Conservation (phyloP, 2,329 filamentous ascomycete genomes). For the Pseudogymnoascus sp. region DNA sequence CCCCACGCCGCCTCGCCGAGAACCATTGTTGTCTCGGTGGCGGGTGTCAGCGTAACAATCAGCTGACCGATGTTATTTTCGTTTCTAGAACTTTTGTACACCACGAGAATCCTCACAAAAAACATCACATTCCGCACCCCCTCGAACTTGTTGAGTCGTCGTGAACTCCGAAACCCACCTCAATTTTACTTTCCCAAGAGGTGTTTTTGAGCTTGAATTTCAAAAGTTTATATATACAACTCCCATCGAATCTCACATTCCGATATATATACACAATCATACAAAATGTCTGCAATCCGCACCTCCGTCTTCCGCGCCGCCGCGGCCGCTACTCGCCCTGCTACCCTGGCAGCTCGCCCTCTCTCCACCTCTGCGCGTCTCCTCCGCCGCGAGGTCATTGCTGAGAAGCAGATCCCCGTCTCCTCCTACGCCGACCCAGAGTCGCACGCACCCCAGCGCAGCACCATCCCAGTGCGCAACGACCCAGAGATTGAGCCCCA, state of each 20-base stretch:
- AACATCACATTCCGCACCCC: background rate
- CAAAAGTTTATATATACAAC: background rate
- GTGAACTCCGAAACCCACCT: background rate
- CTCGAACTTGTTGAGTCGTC: constrained; percentile 1
- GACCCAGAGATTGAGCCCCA: background rate
- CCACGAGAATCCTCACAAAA: background rate
- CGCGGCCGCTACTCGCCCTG: constrained; percentile 4
- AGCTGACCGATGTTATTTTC: background rate
- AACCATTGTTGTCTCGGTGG: background rate
- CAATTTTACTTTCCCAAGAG: background rate
- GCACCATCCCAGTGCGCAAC: constrained; percentile 22
- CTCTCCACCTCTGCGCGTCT: constrained; percentile 18
- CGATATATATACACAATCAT: background rate
- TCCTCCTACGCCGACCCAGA: constrained; percentile 15
- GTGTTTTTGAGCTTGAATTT: background rate
- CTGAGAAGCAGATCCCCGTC: constrained; percentile 23
- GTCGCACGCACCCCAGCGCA: constrained; percentile 15
- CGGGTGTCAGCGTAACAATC: background rate
- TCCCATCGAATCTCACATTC: background rate
- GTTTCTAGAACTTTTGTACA: constrained; percentile 3
- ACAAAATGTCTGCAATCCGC: constrained; percentile 11
- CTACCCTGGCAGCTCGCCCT: constrained; percentile 14
- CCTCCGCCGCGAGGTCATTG: constrained; percentile 18
- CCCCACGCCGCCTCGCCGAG: background rate
- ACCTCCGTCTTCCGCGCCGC: constrained; percentile 8